A percentile compares a stretch with the other conserved stretches of the same genome.
Evolutionary conservation across 1,139 yeast genomes (phyloP).

Genomic region (Pichiaceae sp.): DNA sequence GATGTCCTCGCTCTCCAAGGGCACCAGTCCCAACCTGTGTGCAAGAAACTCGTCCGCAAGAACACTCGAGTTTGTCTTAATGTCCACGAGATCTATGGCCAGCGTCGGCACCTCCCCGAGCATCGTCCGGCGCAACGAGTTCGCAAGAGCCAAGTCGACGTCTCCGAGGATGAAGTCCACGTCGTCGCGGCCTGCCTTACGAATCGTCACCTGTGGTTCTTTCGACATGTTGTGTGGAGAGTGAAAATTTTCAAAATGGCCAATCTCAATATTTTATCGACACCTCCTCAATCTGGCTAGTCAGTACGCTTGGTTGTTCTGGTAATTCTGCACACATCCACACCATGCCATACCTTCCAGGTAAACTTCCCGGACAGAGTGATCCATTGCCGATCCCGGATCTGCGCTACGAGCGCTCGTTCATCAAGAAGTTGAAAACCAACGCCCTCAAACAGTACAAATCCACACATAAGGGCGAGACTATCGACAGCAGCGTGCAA

Average conservation of each 20-base stretch:
- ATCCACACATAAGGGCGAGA: slow-evolving; percentile 1
- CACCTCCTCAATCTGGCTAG: no score
- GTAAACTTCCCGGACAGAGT: no score
- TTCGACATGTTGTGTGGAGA: slow-evolving; percentile 8
- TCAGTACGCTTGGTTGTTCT: no score
- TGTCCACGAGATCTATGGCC: slow-evolving; percentile 94
- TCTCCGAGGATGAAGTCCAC: slow-evolving; percentile 86
- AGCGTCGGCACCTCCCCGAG: slow-evolving; percentile 93
- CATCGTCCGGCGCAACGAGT: slow-evolving; percentile 86
- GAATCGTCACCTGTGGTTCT: slow-evolving; percentile 81
- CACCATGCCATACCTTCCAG: no score
- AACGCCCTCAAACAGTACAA: slow-evolving; percentile 11
- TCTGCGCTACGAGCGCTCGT: slow-evolving; percentile 56
- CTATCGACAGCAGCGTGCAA: slow-evolving; percentile 7
- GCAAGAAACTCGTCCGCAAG: slow-evolving; percentile 94
- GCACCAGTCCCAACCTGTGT: slow-evolving; percentile 87
- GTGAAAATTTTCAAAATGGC: background rate
- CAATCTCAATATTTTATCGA: no score
- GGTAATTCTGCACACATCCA: no score
- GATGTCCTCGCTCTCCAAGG: slow-evolving; percentile 77
- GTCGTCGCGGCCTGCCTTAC: slow-evolving; percentile 75
- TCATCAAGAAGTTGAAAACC: slow-evolving; percentile 36
- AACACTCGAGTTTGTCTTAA: slow-evolving; percentile 87
- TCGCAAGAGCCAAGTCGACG: slow-evolving; percentile 86
- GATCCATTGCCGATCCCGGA: slow-evolving; percentile 63